Conservation (phyloP, 192 early-diverging fungal species). For the Dissophora globulifera region DNA sequence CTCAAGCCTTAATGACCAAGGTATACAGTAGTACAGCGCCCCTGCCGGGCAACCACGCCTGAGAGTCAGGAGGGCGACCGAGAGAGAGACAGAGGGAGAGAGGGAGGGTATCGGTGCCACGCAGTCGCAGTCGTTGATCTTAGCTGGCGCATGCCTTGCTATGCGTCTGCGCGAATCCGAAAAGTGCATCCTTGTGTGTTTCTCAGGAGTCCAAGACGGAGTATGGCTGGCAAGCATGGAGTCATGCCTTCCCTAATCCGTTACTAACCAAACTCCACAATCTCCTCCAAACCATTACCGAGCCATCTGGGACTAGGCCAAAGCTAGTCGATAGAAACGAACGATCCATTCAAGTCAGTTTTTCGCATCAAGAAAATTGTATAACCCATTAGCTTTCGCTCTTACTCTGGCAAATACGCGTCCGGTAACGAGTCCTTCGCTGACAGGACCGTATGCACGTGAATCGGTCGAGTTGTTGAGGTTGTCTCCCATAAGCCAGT, state of each 20-base stretch:
- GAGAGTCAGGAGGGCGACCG: no score
- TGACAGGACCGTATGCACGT: conserved; percentile 87
- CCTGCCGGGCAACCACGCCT: no score
- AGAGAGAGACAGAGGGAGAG: no score
- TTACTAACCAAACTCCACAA: conserved; percentile 29
- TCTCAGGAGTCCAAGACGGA: not conserved
- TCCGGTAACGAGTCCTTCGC: conserved; percentile 82
- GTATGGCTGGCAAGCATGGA: not conserved
- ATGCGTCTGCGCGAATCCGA: no score
- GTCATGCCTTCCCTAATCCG: no score
- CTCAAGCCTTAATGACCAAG: no score
- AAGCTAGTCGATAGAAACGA: conserved; percentile 16
- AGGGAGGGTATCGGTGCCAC: no score
- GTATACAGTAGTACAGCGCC: no score
- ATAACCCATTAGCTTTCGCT: not conserved
- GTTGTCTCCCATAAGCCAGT: conserved; percentile 96
- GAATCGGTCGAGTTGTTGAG: conserved; percentile 91
- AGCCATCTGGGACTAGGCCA: conserved; percentile 59
- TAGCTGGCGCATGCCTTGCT: no score
- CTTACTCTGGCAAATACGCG: conserved; percentile 74
- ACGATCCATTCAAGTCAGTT: not conserved
- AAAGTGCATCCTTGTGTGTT: not conserved
- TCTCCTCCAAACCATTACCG: conserved; percentile 56
- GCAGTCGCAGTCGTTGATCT: no score
- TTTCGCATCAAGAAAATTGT: not conserved